A percentile compares a stretch with the other conserved stretches of the same genome.
phyloP scores from a whole-genome alignment of 805 yeast genomes.

The Candida sanyiensis region DNA sequence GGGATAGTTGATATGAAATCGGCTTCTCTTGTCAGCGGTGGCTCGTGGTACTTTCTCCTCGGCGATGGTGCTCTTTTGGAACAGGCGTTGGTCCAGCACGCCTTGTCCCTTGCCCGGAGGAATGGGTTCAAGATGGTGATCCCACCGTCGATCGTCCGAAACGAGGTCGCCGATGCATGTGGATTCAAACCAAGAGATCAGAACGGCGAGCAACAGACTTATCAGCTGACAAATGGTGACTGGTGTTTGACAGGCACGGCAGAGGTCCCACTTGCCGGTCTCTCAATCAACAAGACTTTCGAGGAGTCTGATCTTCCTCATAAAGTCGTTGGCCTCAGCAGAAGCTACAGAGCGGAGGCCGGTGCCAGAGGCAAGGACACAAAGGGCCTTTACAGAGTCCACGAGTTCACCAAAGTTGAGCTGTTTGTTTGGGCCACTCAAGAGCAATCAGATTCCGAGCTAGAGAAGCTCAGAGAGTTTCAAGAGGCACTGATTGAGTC shows the following conservation, averaged over 20 bases:
- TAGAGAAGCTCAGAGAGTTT: slow-evolving; percentile 54
- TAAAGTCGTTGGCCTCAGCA: slow-evolving; percentile 70
- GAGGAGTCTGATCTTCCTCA: slow-evolving; percentile 41
- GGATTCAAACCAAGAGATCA: slow-evolving; percentile 93
- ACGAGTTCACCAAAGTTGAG: slow-evolving; percentile 94
- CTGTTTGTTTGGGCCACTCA: slow-evolving; percentile 66
- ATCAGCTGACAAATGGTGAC: slow-evolving; percentile 48
- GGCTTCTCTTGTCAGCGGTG: slow-evolving; percentile 73
- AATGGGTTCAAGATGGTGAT: slow-evolving; percentile 63
- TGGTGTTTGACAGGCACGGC: slow-evolving; percentile 88
- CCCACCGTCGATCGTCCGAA: slow-evolving; percentile 84
- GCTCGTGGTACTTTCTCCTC: slow-evolving; percentile 77
- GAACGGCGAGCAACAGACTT: slow-evolving; percentile 80
- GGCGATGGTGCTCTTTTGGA: slow-evolving; percentile 87
- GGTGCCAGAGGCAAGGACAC: slow-evolving; percentile 95
- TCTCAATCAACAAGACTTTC: slow-evolving; percentile 50
- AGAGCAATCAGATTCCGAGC: slow-evolving; percentile 41
- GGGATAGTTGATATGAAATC: slow-evolving; percentile 62
- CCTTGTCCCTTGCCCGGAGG: slow-evolving; percentile 57
- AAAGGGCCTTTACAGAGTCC: slow-evolving; percentile 87
- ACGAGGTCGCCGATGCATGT: slow-evolving; percentile 78
- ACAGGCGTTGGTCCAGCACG: slow-evolving; percentile 81
- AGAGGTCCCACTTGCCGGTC: slow-evolving; percentile 87
- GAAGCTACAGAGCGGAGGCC: slow-evolving; percentile 93
- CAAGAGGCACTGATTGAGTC: slow-evolving; percentile 61